Conservation (phyloP, 768 basidiomycete genomes). For the Kwoniella dejecticola region DNA sequence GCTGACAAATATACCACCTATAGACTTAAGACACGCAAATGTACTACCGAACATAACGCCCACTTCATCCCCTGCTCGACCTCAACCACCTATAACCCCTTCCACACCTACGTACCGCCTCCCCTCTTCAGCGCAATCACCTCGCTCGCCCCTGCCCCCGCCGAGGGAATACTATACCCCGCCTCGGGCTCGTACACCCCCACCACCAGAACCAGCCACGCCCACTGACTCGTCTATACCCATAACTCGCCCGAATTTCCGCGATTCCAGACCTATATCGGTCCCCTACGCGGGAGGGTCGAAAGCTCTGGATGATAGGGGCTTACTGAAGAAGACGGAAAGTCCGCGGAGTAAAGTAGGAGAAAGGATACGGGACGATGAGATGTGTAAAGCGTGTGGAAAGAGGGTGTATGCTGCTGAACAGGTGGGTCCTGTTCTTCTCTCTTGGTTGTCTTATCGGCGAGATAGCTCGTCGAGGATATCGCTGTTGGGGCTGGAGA, state of each 20-base stretch:
- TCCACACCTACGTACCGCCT: constrained; percentile 13
- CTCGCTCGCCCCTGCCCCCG: constrained; percentile 21
- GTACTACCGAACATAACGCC: constrained; percentile 33
- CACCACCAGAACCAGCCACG: constrained; percentile 20
- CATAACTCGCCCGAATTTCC: constrained; percentile 41
- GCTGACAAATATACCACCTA: background rate
- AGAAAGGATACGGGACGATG: constrained; percentile 40
- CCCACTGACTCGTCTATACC: constrained; percentile 28
- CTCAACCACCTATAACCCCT: constrained; percentile 7
- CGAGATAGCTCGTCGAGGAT: no score
- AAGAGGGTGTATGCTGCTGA: constrained; percentile 52
- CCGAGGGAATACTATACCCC: constrained; percentile 47
- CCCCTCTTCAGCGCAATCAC: constrained; percentile 24
- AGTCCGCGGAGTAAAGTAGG: constrained; percentile 50
- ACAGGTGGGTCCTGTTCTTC: constrained; percentile 28
- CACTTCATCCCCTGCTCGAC: constrained; percentile 19
- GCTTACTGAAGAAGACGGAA: constrained; percentile 38
- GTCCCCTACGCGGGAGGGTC: constrained; percentile 42
- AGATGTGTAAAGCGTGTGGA: constrained; percentile 43
- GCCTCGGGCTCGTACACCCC: constrained; percentile 16
- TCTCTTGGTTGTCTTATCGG: background rate
- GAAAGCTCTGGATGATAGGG: constrained; percentile 46
- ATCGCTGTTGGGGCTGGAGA: no score
- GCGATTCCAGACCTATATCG: constrained; percentile 33
- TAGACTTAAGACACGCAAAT: constrained; percentile 42